Conservation (phyloP, 345 rosid genomes). For the Eucalyptus sideroxylon region DNA sequence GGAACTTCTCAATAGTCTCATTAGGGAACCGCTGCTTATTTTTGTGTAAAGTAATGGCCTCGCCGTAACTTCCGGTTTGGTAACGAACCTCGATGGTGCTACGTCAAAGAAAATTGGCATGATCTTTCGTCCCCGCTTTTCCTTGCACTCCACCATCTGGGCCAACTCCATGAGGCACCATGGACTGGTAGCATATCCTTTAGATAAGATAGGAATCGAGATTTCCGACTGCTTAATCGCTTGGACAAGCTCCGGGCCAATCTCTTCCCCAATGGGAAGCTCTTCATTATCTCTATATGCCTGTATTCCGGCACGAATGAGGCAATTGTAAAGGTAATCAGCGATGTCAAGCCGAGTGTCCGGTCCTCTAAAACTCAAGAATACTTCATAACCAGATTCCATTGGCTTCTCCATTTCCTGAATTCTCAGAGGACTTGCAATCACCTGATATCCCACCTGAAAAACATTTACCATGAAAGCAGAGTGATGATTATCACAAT, state of each 20-base stretch:
- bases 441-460: fast-evolving
- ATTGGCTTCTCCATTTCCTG: background rate
- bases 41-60: background rate
- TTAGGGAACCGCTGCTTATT: fast-evolving
- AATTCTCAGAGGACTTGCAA: background rate
- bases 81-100: fast-evolving
- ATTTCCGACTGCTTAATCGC: background rate
- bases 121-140: background rate
- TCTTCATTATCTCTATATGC: background rate
- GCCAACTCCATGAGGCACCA: background rate
- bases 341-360: fast-evolving
- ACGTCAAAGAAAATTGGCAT: background rate
- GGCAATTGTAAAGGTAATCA: fast-evolving
- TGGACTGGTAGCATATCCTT: background rate
- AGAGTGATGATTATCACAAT: background rate
- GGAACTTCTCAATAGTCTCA: background rate
- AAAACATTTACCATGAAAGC: background rate
- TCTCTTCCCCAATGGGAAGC: background rate
- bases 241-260: fast-evolving
- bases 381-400: background rate
- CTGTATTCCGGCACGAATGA: fast-evolving
- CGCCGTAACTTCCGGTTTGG: fast-evolving
- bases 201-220: background rate
- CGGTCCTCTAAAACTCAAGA: background rate
- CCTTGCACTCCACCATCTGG: background rate